phyloP scores from a whole-genome alignment of 805 yeast species.

The Candida caryicola region DNA sequence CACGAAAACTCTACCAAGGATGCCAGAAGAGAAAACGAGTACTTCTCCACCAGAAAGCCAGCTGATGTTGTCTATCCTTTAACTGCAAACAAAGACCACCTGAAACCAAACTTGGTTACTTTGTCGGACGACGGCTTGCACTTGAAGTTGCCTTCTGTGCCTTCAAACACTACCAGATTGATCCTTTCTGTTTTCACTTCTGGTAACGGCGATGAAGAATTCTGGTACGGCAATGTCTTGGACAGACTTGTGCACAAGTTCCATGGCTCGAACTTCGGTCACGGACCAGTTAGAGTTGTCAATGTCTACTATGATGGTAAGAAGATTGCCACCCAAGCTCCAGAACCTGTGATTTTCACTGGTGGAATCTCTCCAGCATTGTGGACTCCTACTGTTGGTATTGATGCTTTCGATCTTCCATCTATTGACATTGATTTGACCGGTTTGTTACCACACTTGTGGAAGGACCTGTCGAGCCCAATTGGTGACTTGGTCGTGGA shows the following conservation, averaged over 20 bases:
- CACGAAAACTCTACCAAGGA: background rate
- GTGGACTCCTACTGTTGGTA: conserved; percentile 79
- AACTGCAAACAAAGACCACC: conserved; percentile 15
- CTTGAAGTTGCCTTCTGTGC: conserved; percentile 43
- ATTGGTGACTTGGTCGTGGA: conserved; percentile 42
- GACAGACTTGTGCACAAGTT: conserved; percentile 47
- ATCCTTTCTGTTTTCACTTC: conserved; percentile 59
- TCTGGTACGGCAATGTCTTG: conserved; percentile 69
- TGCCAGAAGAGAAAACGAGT: background rate
- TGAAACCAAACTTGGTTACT: conserved; percentile 38
- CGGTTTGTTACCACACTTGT: conserved; percentile 64
- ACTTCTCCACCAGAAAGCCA: conserved; percentile 30
- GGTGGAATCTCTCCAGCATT: conserved; percentile 80
- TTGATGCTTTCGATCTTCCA: conserved; percentile 69
- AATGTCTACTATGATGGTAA: conserved; percentile 59
- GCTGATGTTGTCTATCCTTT: conserved; percentile 43
- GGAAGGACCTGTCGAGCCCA: conserved; percentile 34
- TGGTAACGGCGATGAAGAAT: conserved; percentile 80
- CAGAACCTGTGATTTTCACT: conserved; percentile 72
- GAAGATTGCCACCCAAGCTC: conserved; percentile 59
- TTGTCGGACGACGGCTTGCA: conserved; percentile 41
- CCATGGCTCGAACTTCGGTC: conserved; percentile 45
- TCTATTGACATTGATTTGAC: conserved; percentile 71
- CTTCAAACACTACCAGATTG: conserved; percentile 58
- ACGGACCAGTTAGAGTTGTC: conserved; percentile 70